A percentile compares a stretch with the other conserved stretches of the same genome.
Evolutionary conservation across 1,284 basidiomycete genomes (phyloP).

Genomic region (Flammula alnicola): DNA sequence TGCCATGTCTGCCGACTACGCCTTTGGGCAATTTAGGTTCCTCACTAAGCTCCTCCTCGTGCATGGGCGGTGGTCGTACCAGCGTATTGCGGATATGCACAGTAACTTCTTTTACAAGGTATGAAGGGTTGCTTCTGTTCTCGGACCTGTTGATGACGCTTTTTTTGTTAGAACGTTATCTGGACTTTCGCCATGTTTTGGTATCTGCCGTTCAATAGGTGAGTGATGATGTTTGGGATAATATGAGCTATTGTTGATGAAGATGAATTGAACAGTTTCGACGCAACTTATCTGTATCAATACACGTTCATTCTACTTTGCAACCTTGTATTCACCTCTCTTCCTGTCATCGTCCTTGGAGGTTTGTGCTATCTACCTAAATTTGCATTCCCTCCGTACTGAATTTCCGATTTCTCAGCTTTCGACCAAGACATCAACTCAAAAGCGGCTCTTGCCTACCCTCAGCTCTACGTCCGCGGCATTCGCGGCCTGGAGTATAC

Average conservation of each 20-base stretch:
- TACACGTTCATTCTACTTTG: conserved; percentile 93
- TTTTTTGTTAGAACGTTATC: conserved; percentile 72
- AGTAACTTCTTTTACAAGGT: conserved; percentile 99
- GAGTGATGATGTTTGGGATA: conserved; percentile 26
- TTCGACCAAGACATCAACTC: conserved; percentile 98
- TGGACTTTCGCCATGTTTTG: conserved; percentile 96
- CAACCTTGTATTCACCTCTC: conserved; percentile 92
- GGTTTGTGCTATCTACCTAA: conserved; percentile 45
- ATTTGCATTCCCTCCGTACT: conserved; percentile 4
- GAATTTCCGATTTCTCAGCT: conserved; percentile 51
- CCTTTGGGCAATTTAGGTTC: conserved; percentile 96
- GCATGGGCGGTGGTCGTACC: conserved; percentile 96
- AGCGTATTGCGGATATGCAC: conserved; percentile 96
- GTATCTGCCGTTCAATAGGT: conserved; percentile 90
- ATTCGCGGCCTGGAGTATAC: conserved; percentile 95
- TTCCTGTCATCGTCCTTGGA: conserved; percentile 91
- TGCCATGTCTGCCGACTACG: conserved; percentile 98
- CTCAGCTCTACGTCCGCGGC: conserved; percentile 92
- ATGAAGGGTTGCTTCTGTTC: conserved; percentile 14
- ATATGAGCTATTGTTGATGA: conserved; percentile 2
- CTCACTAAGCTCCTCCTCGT: conserved; percentile 92
- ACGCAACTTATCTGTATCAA: conserved; percentile 94
- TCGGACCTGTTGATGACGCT: background rate
- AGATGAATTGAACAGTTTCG: conserved; percentile 68
- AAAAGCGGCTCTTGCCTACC: conserved; percentile 88